Base-by-base conservation (phyloP, 1,284 basidiomycete genomes). In the Ceratobasidium sp. region DNA sequence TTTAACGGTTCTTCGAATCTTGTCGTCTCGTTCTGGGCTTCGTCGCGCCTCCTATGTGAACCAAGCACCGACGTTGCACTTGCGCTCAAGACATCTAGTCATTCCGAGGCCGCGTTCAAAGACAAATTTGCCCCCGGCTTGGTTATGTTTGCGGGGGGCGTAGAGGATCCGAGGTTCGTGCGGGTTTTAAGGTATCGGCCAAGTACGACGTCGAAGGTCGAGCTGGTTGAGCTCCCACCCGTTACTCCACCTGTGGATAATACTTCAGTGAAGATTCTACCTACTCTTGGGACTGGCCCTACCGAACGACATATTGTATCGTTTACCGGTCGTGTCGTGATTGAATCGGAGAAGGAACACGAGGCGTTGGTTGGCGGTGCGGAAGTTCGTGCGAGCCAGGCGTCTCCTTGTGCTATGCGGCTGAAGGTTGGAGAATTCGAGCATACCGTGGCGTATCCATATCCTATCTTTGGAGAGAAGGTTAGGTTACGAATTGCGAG, bases 101-200 rank as follows among this genome's bases (percentile, higher is more conserved):
- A 53, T 15, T 39, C 67, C 15, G 33, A n/a, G 1, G 5, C 39
- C 15, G 33, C 4, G 4, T 33, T 33, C 33, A n/a, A n/a, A n/a
- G n/a, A n/a, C n/a, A n/a, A n/a, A n/a, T n/a, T n/a, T n/a, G n/a
- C n/a, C n/a, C n/a, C n/a, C n/a, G n/a, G n/a, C n/a, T n/a, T n/a
- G n/a, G n/a, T n/a, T n/a, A n/a, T n/a, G n/a, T n/a, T n/a, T n/a
- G n/a, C n/a, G n/a, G n/a, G n/a, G n/a, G n/a, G n/a, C n/a, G n/a
- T n/a, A n/a, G n/a, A n/a, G n/a, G 10, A 39, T 3, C 7, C 20
- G 26, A 4, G 53, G 26, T 64, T 51, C 28, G 85, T 87, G 12
- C 81, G 83, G 44, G 79, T 86, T 20, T 66, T 85, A 4, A 84
- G 83, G 0, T 83, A 83, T 55, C 46, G 58, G 15, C 75, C 81